Percentiles rank a stretch among this genome's conserved stretches.
phyloP scores from a whole-genome alignment of 805 yeast species.

The Lipomyces lipofer region DNA sequence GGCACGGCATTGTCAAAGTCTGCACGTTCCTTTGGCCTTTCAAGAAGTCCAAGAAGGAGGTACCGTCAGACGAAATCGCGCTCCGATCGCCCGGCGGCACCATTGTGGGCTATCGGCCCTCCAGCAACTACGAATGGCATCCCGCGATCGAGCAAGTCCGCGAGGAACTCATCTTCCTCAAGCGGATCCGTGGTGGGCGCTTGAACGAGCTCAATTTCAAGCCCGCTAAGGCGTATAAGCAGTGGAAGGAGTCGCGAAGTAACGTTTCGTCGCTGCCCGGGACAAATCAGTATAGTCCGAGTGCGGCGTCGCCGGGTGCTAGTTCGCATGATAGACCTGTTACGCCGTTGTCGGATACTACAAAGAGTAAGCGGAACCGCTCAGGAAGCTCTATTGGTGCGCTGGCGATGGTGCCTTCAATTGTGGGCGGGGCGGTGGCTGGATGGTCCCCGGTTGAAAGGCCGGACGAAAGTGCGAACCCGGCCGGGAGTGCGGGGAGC shows the following conservation, averaged over 20 bases:
- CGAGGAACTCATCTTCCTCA: conserved; percentile 41
- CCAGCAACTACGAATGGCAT: conserved; percentile 40
- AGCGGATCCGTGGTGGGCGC: conserved; percentile 45
- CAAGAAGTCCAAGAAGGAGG: conserved; percentile 33
- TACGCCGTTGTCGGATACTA: too few species aligned
- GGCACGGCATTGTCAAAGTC: conserved; percentile 15
- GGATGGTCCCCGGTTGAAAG: conserved; percentile 46
- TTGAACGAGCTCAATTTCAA: conserved; percentile 36
- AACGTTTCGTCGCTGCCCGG: conserved; percentile 10
- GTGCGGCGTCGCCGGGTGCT: conserved; percentile 6
- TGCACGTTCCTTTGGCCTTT: conserved; percentile 29
- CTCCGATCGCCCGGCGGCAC: conserved; percentile 25
- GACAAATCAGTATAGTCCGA: neutral
- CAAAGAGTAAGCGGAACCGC: conserved; percentile 10
- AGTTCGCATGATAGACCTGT: conserved; percentile 22
- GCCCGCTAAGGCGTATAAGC: conserved; percentile 31
- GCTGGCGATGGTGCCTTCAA: conserved; percentile 54
- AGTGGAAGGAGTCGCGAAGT: conserved; percentile 32
- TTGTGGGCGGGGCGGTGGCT: conserved; percentile 60
- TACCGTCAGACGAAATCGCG: conserved; percentile 25
- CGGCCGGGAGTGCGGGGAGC: neutral
- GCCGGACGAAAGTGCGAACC: neutral
- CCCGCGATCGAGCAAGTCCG: conserved; percentile 45
- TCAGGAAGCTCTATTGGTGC: conserved; percentile 43
- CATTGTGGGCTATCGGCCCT: conserved; percentile 4